phyloP scores from a whole-genome alignment of 2,329 filamentous ascomycete species.

The Pyrenophora tritici-repentis region DNA sequence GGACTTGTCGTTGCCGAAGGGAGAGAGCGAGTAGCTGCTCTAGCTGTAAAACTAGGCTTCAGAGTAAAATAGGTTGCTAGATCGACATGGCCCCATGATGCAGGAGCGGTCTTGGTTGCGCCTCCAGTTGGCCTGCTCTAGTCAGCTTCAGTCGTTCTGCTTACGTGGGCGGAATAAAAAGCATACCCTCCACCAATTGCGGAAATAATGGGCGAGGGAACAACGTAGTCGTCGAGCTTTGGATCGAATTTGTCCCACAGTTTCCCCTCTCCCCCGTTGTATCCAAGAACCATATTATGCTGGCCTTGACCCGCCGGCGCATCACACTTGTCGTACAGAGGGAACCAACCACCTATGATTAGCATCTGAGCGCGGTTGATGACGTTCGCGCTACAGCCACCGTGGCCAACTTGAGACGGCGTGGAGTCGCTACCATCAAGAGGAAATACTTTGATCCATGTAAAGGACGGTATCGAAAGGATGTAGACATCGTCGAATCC shows the following conservation, averaged over 20 bases:
- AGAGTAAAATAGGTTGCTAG: conserved; percentile 60
- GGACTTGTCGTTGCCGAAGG: conserved; percentile 29
- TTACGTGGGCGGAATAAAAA: neutral
- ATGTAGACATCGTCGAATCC: conserved; percentile 68
- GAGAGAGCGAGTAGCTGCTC: conserved; percentile 58
- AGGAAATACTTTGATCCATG: conserved; percentile 64
- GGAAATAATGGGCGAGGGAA: conserved; percentile 58
- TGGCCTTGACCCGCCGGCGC: conserved; percentile 58
- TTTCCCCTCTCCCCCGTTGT: conserved; percentile 52
- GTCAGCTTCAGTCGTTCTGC: conserved; percentile 24
- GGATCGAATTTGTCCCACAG: conserved; percentile 60
- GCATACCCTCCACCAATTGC: conserved; percentile 52
- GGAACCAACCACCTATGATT: conserved; percentile 64
- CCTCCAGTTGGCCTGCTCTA: conserved; percentile 53
- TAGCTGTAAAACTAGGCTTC: conserved; percentile 52
- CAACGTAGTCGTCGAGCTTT: conserved; percentile 58
- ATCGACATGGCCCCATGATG: conserved; percentile 58
- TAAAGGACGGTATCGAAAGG: conserved; percentile 65
- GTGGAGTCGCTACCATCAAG: conserved; percentile 44
- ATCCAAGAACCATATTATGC: conserved; percentile 61
- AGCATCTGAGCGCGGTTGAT: conserved; percentile 64
- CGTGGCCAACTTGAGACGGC: conserved; percentile 54
- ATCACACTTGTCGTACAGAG: conserved; percentile 56
- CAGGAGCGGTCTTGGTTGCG: conserved; percentile 59
- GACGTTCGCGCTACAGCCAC: conserved; percentile 62